phyloP scores from a whole-genome alignment of 345 rosid genomes.

The Pistacia atlantica region DNA sequence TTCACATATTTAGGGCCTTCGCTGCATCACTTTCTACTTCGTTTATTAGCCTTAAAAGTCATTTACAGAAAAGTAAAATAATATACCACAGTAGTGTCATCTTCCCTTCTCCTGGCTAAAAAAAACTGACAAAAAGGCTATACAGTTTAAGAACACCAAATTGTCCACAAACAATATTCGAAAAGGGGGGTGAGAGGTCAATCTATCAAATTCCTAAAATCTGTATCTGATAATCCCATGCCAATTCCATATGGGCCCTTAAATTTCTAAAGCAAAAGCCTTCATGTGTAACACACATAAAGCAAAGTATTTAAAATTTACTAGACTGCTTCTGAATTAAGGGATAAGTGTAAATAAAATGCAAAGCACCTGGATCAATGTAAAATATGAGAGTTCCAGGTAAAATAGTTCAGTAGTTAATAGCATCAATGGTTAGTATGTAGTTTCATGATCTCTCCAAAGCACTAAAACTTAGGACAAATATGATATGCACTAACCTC shows the following conservation, averaged over 20 bases:
- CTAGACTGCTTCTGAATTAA: background rate
- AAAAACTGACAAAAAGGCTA: background rate
- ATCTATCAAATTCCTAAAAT: background rate
- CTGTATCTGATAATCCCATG: background rate
- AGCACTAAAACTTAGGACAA: slow-evolving; percentile 1
- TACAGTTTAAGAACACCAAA: background rate
- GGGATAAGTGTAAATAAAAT: background rate
- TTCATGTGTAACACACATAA: background rate
- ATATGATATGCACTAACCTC: slow-evolving; percentile 57
- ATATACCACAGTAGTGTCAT: background rate
- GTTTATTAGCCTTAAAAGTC: background rate
- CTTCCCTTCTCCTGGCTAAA: background rate
- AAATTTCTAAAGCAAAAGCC: slow-evolving; percentile 15
- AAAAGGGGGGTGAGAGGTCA: background rate
- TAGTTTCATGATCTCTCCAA: background rate
- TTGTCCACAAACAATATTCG: background rate
- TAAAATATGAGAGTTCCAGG: background rate
- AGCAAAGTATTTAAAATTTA: background rate
- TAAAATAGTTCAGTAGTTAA: background rate
- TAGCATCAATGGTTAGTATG: background rate
- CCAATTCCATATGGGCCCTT: background rate
- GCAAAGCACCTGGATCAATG: background rate
- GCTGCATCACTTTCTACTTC: background rate
- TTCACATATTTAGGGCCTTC: background rate
- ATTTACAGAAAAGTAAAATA: background rate